Base-by-base conservation (phyloP, 805 yeast species). In the Torulaspora maleeae region DNA sequence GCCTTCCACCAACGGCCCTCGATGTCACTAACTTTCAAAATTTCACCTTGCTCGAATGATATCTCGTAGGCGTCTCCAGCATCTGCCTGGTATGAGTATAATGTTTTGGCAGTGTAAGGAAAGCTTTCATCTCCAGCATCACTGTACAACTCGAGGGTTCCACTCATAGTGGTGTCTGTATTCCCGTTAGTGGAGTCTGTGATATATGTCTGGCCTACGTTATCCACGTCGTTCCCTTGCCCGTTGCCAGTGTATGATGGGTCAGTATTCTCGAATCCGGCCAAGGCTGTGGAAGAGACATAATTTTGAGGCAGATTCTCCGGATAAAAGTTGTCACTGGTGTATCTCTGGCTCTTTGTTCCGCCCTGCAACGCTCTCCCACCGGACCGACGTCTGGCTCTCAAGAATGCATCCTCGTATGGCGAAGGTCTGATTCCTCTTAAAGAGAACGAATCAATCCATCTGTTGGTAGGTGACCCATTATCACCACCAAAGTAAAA, bases 1-100 rank as follows among this genome's bases (percentile, higher is more conserved):
- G 96, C 97, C 69, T 89, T 96, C 98, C 98, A 91, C 99, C 99
- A 91, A 69, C 95, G 82, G 37, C 97, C 97, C 53, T 86, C 86
- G 46, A 88, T 87, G 60, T 91, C 97, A 55, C 87, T 87, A 27
- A 91, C 95, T 58, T 83, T 88, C 64, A 91, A 75, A n/a, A 88
- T 71, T 66, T 91, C 98, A 45, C 93, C 96, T 65, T 90, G 88
- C 52, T 76, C 80, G 60, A 91, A 93, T 4, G 95, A 84, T 19
- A 91, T 78, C 69, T 91, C 99, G 60, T 90, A 89, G 51, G 84
- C 88, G 65, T 91, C 99, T 47, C 84, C 95, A 1, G 91, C 93
- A 58, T 85, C 88, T 5, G 97, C 96, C 41, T 80, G 80, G 64
- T 93, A 91, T 38, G 83, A 76, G 64, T 88, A 93, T 42, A 91